A percentile compares a stretch with the other conserved stretches of the same genome.
Evolutionary conservation across 1,139 yeast species (phyloP).

Genomic region (Candida freyschussii): DNA sequence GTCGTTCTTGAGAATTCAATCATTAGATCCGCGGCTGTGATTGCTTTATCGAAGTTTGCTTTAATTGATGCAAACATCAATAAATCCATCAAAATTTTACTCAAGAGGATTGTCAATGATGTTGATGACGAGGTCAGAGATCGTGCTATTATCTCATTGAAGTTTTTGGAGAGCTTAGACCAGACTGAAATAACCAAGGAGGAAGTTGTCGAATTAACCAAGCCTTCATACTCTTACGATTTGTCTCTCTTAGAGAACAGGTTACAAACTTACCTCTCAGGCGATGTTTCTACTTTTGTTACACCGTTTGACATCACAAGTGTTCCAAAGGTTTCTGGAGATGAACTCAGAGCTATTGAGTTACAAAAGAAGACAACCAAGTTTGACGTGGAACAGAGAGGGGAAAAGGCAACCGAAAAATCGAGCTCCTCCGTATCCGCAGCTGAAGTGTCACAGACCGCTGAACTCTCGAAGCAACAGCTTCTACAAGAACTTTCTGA

Average conservation of each 20-base stretch:
- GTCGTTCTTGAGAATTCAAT: slow-evolving; percentile 93
- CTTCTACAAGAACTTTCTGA: slow-evolving; percentile 61
- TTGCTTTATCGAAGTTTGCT: slow-evolving; percentile 89
- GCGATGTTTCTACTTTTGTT: slow-evolving; percentile 52
- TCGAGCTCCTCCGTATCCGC: slow-evolving; percentile 4
- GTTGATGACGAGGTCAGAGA: slow-evolving; percentile 97
- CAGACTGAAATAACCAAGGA: slow-evolving; percentile 39
- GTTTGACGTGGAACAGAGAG: slow-evolving; percentile 22
- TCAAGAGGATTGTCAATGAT: slow-evolving; percentile 82
- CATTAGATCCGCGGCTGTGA: slow-evolving; percentile 92
- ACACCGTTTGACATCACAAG: slow-evolving; percentile 66
- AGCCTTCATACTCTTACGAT: slow-evolving; percentile 67
- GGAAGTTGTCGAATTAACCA: slow-evolving; percentile 45
- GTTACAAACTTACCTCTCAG: slow-evolving; percentile 67
- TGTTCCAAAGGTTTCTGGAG: slow-evolving; percentile 49
- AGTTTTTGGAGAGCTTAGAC: slow-evolving; percentile 48
- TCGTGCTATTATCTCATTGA: slow-evolving; percentile 84
- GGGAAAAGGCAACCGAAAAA: slow-evolving; percentile 5
- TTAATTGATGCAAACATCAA: slow-evolving; percentile 63
- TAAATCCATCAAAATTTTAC: slow-evolving; percentile 66
- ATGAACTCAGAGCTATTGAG: slow-evolving; percentile 46
- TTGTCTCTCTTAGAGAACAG: slow-evolving; percentile 73
- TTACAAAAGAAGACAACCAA: slow-evolving; percentile 37
- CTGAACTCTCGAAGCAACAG: slow-evolving; percentile 47
- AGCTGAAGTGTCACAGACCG: slow-evolving; percentile 23